These are phyloP conservation scores for Nicotiana tabacum DNA, from an alignment of 257 asterid species.

Conservation along the genomic window DNA sequence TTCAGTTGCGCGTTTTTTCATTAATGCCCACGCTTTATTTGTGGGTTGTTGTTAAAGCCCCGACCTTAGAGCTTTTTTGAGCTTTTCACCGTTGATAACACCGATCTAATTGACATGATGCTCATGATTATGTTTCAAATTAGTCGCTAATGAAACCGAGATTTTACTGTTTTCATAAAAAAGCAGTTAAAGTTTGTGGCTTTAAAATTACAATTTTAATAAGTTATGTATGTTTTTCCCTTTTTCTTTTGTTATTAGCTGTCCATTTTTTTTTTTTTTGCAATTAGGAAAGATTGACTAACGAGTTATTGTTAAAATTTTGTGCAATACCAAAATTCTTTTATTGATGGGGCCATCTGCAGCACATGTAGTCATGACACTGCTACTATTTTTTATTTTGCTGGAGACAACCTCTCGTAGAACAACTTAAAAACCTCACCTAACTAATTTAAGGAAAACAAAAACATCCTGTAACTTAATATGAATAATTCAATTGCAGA, in stretches of 20 bases:
- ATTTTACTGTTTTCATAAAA: not conserved
- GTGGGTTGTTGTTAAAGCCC: too few species aligned
- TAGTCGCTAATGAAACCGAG: not conserved
- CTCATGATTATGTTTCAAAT: not conserved
- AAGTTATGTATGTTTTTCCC: not conserved
- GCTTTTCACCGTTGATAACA: too few species aligned
- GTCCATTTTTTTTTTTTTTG: not conserved
- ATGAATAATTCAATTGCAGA: not conserved
- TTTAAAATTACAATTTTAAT: not conserved
- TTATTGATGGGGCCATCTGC: slow-evolving; percentile 3
- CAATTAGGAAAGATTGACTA: not conserved
- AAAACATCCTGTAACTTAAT: not conserved
- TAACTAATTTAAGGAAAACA: not conserved
- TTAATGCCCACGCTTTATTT: too few species aligned
- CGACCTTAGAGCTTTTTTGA: too few species aligned
- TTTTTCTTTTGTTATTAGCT: not conserved
- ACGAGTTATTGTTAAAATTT: not conserved
- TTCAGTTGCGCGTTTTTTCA: too few species aligned
- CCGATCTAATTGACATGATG: not conserved
- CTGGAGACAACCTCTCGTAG: not conserved
- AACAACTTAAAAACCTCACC: not conserved
- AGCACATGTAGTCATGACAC: slow-evolving; percentile 10
- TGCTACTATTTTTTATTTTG: not conserved
- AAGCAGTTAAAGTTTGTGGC: not conserved
- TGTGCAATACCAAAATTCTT: slow-evolving; percentile 1